Conservation (phyloP, 129 eudicot species). For the Flaveria bidentis region DNA sequence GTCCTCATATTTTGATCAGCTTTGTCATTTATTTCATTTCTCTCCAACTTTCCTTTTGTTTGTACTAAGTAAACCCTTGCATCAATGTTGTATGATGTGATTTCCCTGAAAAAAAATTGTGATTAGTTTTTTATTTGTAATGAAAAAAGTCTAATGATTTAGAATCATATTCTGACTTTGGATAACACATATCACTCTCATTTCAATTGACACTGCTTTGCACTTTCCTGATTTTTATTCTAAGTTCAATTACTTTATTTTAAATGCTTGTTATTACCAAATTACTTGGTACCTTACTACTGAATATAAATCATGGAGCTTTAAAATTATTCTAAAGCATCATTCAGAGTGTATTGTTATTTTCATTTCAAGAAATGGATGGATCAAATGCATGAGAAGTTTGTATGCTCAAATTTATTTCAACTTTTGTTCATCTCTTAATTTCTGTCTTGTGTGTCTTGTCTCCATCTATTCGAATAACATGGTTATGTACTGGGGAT, state of each 20-base stretch:
- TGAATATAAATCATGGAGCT: too few species aligned
- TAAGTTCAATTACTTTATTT: neutral
- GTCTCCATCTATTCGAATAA: too few species aligned
- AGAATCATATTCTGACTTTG: neutral
- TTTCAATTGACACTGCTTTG: neutral
- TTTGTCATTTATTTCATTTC: conserved; percentile 1
- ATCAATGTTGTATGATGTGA: neutral
- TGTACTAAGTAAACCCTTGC: neutral
- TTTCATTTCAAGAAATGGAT: too few species aligned
- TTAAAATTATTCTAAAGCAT: too few species aligned
- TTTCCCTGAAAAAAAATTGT: neutral
- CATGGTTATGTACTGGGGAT: too few species aligned
- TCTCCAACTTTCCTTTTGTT: neutral
- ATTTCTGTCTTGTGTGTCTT: too few species aligned
- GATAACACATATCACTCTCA: neutral
- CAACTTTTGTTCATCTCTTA: neutral
- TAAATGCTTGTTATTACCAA: neutral
- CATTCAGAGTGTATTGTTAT: too few species aligned
- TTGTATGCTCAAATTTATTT: neutral
- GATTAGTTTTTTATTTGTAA: neutral
- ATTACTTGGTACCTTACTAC: neutral
- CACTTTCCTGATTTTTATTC: neutral
- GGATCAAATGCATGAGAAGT: neutral
- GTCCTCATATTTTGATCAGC: neutral
- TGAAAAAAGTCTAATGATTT: neutral